These are phyloP conservation scores for Miamiensis avidus DNA, from an alignment of 169 alveolate genomes.

Conservation along the genomic window DNA sequence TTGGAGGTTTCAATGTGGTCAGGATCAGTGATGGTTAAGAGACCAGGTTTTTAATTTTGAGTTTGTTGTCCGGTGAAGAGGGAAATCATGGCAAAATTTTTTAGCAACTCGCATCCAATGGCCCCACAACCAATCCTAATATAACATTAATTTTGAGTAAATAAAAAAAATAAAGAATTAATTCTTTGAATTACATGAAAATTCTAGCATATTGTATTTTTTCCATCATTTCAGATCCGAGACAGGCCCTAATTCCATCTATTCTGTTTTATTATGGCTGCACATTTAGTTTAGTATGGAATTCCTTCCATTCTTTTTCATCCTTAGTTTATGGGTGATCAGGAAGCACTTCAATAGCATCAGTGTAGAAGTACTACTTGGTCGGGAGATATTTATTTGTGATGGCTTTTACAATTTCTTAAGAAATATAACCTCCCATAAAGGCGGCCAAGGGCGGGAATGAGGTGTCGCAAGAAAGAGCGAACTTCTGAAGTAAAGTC, in stretches of 20 bases:
- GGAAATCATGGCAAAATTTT: conserved; percentile 83
- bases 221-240: conserved; percentile 65
- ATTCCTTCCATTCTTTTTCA: neutral
- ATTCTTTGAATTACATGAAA: neutral
- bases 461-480: neutral
- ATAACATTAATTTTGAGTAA: neutral
- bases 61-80: conserved; percentile 64
- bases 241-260: conserved; percentile 18
- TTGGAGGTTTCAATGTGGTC: conserved; percentile 84
- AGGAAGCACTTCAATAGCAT: conserved; percentile 66
- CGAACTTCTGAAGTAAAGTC: neutral
- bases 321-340: conserved; percentile 27
- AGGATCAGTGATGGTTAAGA: conserved; percentile 80
- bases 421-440: conserved; percentile 78
- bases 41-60: conserved; percentile 47
- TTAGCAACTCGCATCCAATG: conserved; percentile 84
- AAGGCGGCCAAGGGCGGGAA: conserved; percentile 47
- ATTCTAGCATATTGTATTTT: conserved; percentile 55
- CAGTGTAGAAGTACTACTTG: conserved; percentile 62
- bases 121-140: conserved; percentile 89
- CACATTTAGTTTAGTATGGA: neutral
- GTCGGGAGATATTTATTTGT: conserved; percentile 77
- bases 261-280: conserved; percentile 28
- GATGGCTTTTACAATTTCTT: conserved; percentile 79
- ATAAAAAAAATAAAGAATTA: too few species aligned